These are phyloP conservation scores for Sechiopsis laciniata DNA, from an alignment of 306 rosid species.

Conservation along the genomic window DNA sequence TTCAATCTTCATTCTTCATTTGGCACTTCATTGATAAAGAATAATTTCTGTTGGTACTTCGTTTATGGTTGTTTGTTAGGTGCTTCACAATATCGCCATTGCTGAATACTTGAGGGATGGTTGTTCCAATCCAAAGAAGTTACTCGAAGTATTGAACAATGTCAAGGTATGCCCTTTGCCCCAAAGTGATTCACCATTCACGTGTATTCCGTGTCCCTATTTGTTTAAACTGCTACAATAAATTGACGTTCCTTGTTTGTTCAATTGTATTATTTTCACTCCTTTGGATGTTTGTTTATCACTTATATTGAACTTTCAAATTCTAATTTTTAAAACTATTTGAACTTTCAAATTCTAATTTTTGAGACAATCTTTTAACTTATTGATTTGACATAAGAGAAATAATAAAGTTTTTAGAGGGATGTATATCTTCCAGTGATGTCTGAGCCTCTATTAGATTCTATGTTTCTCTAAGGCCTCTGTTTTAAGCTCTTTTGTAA, in stretches of 20 bases:
- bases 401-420: too few relatives aligned
- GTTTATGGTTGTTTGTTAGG: slow-evolving; percentile 38
- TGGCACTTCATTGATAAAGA: not conserved
- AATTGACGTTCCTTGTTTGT: not conserved
- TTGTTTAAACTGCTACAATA: slow-evolving; percentile 19
- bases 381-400: not conserved
- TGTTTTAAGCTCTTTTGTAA: too few relatives aligned
- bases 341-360: not conserved
- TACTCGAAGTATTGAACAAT: slow-evolving; percentile 70
- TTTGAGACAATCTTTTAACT: not conserved
- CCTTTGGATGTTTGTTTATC: slow-evolving; percentile 2
- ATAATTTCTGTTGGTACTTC: too few relatives aligned
- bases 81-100: slow-evolving; percentile 82
- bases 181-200: not conserved
- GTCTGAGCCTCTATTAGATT: too few relatives aligned
- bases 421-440: too few relatives aligned
- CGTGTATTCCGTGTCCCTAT: not conserved
- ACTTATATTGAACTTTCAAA: too few relatives aligned
- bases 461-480: too few relatives aligned
- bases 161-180: slow-evolving; percentile 52
- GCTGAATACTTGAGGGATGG: slow-evolving; percentile 77
- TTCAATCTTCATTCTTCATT: slow-evolving; percentile 12
- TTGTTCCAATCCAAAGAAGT: slow-evolving; percentile 74
- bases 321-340: not conserved
- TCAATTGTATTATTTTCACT: not conserved